These are phyloP conservation scores for Trypanosoma caninum DNA, from an alignment of 208 protist species.

Conservation along the genomic window DNA sequence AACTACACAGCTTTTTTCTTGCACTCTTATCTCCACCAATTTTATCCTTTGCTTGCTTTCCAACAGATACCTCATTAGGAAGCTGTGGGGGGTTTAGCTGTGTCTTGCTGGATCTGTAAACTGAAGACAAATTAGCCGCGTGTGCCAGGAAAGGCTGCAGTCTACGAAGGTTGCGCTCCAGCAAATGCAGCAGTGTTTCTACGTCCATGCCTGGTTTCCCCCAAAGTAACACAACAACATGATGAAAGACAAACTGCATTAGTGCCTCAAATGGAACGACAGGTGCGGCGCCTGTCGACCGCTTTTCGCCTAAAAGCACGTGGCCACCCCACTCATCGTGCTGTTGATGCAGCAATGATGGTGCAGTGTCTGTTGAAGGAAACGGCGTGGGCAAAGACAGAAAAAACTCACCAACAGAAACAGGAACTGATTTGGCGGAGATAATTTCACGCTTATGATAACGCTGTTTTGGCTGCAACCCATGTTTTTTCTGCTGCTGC, in stretches of 20 bases:
- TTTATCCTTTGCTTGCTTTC: neutral
- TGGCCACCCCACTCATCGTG: neutral
- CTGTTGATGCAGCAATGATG: neutral
- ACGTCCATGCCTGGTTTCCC: conserved; percentile 50
- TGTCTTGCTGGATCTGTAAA: no score
- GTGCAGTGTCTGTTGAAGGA: neutral
- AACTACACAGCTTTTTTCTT: neutral
- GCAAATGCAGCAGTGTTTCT: conserved; percentile 52
- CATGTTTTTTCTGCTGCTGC: neutral
- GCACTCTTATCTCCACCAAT: neutral
- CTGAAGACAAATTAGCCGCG: neutral
- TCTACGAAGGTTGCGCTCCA: conserved; percentile 78
- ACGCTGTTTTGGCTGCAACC: neutral
- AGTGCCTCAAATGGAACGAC: conserved; percentile 56
- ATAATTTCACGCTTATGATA: conserved; percentile 18
- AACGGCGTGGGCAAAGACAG: neutral
- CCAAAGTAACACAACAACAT: conserved; percentile 66
- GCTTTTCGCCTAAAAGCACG: neutral
- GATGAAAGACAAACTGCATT: conserved; percentile 73
- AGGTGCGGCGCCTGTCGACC: conserved; percentile 17
- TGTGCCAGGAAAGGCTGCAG: conserved; percentile 57
- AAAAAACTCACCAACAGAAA: neutral
- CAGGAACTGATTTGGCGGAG: neutral
- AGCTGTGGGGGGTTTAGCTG: neutral
- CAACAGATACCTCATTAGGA: neutral